Evolutionary conservation across 352 stramenopile genomes (phyloP).

Genomic region (Blastocystis sp.): DNA sequence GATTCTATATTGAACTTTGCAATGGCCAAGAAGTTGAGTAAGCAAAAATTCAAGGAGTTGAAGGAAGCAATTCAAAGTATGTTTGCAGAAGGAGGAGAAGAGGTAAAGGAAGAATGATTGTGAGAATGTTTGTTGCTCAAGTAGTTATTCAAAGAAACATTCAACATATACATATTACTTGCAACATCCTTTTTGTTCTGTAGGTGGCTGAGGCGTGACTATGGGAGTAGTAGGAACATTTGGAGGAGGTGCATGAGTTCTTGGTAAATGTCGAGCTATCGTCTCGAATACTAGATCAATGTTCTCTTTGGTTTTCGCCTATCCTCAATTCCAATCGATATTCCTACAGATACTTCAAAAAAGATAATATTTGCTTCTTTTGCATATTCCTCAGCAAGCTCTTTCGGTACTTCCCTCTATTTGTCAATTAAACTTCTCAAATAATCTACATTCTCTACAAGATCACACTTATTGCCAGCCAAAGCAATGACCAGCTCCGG

Average conservation of each 20-base stretch:
- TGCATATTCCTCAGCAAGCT: slow-evolving; percentile 78
- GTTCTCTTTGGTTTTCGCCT: slow-evolving; percentile 81
- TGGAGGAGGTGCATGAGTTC: slow-evolving; percentile 30
- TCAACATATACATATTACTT: slow-evolving; percentile 8
- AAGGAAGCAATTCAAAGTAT: background rate
- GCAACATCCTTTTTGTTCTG: slow-evolving; percentile 60
- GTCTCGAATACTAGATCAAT: slow-evolving; percentile 81
- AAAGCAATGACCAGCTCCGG: slow-evolving; percentile 83
- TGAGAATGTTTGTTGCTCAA: background rate
- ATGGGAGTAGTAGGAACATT: background rate
- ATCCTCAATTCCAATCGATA: slow-evolving; percentile 75
- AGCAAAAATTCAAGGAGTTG: slow-evolving; percentile 52
- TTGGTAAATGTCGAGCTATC: slow-evolving; percentile 65
- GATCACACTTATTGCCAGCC: slow-evolving; percentile 84
- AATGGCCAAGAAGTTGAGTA: slow-evolving; percentile 59
- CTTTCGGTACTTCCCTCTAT: slow-evolving; percentile 74
- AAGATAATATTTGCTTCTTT: slow-evolving; percentile 78
- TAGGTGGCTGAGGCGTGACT: slow-evolving; percentile 1
- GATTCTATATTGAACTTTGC: slow-evolving; percentile 54
- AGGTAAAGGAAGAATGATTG: background rate
- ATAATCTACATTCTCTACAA: slow-evolving; percentile 73
- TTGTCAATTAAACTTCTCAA: background rate
- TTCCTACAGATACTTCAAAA: slow-evolving; percentile 51
- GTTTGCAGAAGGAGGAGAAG: slow-evolving; percentile 29
- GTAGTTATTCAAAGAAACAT: slow-evolving; percentile 18